These are phyloP conservation scores for Populus hybrid DNA, from an alignment of 441 rosid genomes.

Conservation along the genomic window DNA sequence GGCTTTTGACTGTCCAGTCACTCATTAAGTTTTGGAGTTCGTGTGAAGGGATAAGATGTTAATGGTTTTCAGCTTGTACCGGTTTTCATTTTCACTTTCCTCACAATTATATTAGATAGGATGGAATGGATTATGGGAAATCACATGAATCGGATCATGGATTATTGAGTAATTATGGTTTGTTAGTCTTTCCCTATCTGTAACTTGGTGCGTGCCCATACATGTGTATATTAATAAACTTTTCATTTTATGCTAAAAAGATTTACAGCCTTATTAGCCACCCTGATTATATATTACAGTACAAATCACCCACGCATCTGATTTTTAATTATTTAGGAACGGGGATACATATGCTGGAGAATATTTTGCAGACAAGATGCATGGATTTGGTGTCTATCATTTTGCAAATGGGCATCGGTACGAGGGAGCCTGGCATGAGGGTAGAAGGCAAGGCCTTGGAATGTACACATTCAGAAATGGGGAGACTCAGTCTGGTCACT, in stretches of 20 bases:
- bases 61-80: not conserved
- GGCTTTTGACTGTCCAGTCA: not conserved
- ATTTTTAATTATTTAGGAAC: slow-evolving; percentile 39
- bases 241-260: not conserved
- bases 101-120: not conserved
- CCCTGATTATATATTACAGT: not conserved
- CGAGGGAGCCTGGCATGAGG: slow-evolving; percentile 92
- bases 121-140: not conserved
- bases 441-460: slow-evolving; percentile 85
- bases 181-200: not conserved
- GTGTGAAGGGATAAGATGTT: not conserved
- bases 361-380: slow-evolving; percentile 79
- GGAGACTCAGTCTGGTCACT: slow-evolving; percentile 89
- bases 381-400: slow-evolving; percentile 61
- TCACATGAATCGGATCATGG: not conserved
- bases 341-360: slow-evolving; percentile 90
- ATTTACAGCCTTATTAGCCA: not conserved
- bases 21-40: not conserved
- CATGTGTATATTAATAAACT: not conserved
- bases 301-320: not conserved
- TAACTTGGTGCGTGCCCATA: too few species aligned
- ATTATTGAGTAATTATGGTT: not conserved
- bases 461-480: slow-evolving; percentile 88
- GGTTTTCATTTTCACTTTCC: not conserved
- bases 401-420: slow-evolving; percentile 70